phyloP scores from a whole-genome alignment of 768 basidiomycete species.

The Lactarius hatsudake region DNA sequence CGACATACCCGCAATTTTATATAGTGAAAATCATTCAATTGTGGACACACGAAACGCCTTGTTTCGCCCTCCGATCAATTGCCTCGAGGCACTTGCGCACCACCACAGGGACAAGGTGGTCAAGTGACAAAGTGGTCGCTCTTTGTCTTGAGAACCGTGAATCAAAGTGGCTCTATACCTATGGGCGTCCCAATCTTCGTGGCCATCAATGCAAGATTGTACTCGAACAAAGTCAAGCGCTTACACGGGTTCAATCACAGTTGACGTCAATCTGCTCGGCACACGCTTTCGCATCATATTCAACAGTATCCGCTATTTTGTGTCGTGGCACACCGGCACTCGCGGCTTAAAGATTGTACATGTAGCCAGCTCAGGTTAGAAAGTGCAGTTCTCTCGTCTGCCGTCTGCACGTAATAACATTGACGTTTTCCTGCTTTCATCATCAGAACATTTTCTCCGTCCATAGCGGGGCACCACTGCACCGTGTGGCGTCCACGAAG shows the following conservation, averaged over 20 bases:
- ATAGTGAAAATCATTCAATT: slow-evolving; percentile 12
- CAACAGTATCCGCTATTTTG: neutral
- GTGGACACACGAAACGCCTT: slow-evolving; percentile 11
- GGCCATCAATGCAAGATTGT: neutral
- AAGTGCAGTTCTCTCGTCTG: neutral
- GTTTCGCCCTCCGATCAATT: slow-evolving; percentile 18
- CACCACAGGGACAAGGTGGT: slow-evolving; percentile 21
- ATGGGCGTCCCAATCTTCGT: neutral
- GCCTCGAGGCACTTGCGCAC: slow-evolving; percentile 23
- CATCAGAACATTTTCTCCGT: neutral
- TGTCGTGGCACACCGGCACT: neutral
- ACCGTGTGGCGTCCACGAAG: neutral
- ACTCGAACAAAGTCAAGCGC: neutral
- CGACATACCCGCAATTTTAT: slow-evolving; percentile 14
- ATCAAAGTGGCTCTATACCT: neutral
- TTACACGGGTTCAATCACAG: neutral
- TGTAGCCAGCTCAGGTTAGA: neutral
- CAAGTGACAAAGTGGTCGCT: slow-evolving; percentile 13
- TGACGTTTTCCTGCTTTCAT: neutral
- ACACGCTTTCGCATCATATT: neutral
- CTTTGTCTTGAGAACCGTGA: slow-evolving; percentile 8
- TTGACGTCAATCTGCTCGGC: neutral
- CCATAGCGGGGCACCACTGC: neutral
- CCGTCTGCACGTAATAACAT: neutral
- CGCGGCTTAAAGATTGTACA: neutral